These are phyloP conservation scores for Fagopyrum tataricum DNA, from an alignment of 148 eudicot species.

Conservation along the genomic window DNA sequence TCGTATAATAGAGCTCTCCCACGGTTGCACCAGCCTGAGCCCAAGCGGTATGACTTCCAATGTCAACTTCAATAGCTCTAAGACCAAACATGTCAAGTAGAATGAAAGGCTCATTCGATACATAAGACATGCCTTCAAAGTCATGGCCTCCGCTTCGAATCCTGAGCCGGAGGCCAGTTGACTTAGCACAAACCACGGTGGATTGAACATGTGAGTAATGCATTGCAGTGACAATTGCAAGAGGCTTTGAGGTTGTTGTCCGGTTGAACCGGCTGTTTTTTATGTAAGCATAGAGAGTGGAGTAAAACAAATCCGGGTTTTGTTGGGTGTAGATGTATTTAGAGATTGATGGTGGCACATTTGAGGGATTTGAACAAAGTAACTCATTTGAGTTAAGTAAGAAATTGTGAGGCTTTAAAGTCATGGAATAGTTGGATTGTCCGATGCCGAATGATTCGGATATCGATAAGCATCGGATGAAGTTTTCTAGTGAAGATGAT, in stretches of 20 bases:
- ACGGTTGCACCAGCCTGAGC: conserved; percentile 29
- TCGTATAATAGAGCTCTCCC: conserved; percentile 29
- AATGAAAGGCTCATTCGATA: conserved; percentile 19
- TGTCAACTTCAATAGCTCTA: conserved; percentile 22
- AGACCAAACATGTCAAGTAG: conserved; percentile 33
- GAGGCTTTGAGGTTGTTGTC: conserved; percentile 29
- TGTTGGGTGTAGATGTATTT: neutral
- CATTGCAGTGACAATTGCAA: conserved; percentile 26
- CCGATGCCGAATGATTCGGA: too few species aligned
- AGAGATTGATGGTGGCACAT: neutral
- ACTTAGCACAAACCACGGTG: conserved; percentile 27
- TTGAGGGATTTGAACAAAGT: too few species aligned
- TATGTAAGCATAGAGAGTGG: neutral
- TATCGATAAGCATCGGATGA: too few species aligned
- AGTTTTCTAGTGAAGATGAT: too few species aligned
- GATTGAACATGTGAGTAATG: conserved; percentile 31
- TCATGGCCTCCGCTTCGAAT: conserved; percentile 37
- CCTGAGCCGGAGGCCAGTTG: conserved; percentile 25
- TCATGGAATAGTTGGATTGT: too few species aligned
- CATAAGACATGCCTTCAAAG: conserved; percentile 20
- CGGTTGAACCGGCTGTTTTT: conserved; percentile 24
- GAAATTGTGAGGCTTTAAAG: too few species aligned
- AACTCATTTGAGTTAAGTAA: too few species aligned
- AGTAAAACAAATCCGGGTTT: neutral
- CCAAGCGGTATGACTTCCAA: conserved; percentile 22